Percentiles rank a stretch among this genome's conserved stretches.
Evolutionary conservation across 1,139 yeast genomes (phyloP).

Genomic region (Geotrichum australiense): DNA sequence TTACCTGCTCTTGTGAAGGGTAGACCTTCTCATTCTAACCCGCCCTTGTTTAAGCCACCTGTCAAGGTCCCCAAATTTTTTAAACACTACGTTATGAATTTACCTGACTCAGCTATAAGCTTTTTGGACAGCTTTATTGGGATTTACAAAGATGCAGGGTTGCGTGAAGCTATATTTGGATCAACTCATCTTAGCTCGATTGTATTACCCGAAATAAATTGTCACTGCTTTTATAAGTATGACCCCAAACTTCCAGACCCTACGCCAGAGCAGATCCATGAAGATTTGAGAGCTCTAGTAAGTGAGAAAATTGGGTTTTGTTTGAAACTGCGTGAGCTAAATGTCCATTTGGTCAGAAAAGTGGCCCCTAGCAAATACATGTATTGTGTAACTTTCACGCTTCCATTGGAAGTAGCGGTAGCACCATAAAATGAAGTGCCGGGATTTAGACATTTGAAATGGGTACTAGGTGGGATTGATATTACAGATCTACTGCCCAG

Average conservation of each 20-base stretch:
- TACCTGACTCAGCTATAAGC: slow-evolving; percentile 89
- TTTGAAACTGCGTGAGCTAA: slow-evolving; percentile 40
- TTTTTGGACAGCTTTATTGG: slow-evolving; percentile 75
- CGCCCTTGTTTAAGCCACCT: slow-evolving; percentile 22
- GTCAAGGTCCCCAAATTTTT: slow-evolving; percentile 51
- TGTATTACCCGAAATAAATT: slow-evolving; percentile 68
- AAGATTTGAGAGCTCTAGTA: slow-evolving; percentile 55
- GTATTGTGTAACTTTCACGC: slow-evolving; percentile 77
- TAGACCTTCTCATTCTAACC: slow-evolving; percentile 25
- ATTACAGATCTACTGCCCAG: no score
- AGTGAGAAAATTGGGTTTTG: slow-evolving; percentile 46
- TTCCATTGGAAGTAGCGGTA: slow-evolving; percentile 77
- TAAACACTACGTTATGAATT: slow-evolving; percentile 84
- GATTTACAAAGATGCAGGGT: slow-evolving; percentile 44
- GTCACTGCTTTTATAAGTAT: slow-evolving; percentile 89
- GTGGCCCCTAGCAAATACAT: slow-evolving; percentile 97
- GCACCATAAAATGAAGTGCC: slow-evolving; percentile 2
- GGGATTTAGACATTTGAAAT: no score
- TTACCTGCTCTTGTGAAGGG: slow-evolving; percentile 14
- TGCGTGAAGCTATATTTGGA: slow-evolving; percentile 32
- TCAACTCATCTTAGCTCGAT: slow-evolving; percentile 20
- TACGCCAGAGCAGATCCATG: slow-evolving; percentile 52
- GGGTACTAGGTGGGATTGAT: no score
- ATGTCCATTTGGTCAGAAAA: slow-evolving; percentile 77
- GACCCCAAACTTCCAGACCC: slow-evolving; percentile 68